Percentiles rank a stretch among this genome's conserved stretches.
These are phyloP conservation scores for Penicillium sp. DNA, from an alignment of 2,329 filamentous ascomycete genomes.

Conservation along the genomic window DNA sequence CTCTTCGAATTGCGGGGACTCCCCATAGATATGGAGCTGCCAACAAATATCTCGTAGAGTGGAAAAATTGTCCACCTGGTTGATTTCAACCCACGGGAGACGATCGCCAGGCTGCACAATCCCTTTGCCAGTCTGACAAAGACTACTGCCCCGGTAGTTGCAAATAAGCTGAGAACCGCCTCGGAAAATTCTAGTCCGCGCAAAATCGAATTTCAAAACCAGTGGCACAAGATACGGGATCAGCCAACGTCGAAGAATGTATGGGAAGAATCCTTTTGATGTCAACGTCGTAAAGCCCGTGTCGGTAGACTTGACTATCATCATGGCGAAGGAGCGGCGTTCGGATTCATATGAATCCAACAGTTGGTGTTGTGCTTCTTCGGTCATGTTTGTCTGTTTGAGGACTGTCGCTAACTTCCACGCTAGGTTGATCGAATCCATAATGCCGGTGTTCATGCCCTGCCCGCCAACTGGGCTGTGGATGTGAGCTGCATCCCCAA, in stretches of 20 bases:
- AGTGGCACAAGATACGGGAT: slow-evolving; percentile 37
- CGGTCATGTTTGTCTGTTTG: slow-evolving; percentile 22
- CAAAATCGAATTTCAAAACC: slow-evolving; percentile 19
- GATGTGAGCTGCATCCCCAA: slow-evolving; percentile 58
- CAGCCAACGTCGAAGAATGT: slow-evolving; percentile 40
- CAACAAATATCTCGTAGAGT: slow-evolving; percentile 25
- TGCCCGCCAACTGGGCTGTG: slow-evolving; percentile 57
- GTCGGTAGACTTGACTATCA: slow-evolving; percentile 46
- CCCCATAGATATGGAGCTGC: slow-evolving; percentile 35
- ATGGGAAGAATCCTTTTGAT: slow-evolving; percentile 42
- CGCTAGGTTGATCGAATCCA: slow-evolving; percentile 54
- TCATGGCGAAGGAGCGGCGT: slow-evolving; percentile 47
- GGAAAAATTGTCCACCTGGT: slow-evolving; percentile 28
- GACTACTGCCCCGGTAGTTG: slow-evolving; percentile 42
- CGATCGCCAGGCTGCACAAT: slow-evolving; percentile 50
- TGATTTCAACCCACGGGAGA: slow-evolving; percentile 35
- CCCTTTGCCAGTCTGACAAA: slow-evolving; percentile 30
- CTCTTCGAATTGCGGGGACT: slow-evolving; percentile 11
- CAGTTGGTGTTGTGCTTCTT: slow-evolving; percentile 38
- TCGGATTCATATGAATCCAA: slow-evolving; percentile 52
- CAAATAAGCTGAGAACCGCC: slow-evolving; percentile 46
- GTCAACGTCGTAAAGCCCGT: slow-evolving; percentile 41
- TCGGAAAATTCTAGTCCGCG: slow-evolving; percentile 27
- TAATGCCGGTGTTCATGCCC: slow-evolving; percentile 58
- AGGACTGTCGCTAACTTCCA: slow-evolving; percentile 55